These are phyloP conservation scores for Hemisphaericaspora xylofermentans DNA, from an alignment of 1,139 yeast genomes.

Conservation along the genomic window DNA sequence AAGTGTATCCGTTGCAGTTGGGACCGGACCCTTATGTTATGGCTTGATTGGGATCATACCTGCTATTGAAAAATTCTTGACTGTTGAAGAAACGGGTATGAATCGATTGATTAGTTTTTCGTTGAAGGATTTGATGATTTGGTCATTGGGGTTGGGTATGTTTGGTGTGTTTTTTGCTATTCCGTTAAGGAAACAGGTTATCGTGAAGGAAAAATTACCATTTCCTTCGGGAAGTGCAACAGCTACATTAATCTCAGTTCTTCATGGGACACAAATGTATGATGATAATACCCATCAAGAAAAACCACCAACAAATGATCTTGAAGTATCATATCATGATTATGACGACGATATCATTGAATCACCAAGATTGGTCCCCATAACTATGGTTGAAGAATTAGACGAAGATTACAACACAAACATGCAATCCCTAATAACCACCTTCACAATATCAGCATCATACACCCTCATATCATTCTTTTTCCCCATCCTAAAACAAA, in stretches of 20 bases:
- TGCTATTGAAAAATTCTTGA: slow-evolving; percentile 86
- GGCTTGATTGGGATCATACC: slow-evolving; percentile 97
- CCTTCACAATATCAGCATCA: slow-evolving; percentile 67
- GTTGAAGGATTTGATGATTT: slow-evolving; percentile 57
- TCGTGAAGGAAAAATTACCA: slow-evolving; percentile 78
- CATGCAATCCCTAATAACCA: slow-evolving; percentile 52
- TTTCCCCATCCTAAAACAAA: slow-evolving; percentile 60
- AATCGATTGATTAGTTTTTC: slow-evolving; percentile 39
- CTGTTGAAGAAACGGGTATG: slow-evolving; percentile 73
- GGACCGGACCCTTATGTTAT: slow-evolving; percentile 94
- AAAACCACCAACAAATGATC: neutral
- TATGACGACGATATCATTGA: neutral
- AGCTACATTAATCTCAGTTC: slow-evolving; percentile 84
- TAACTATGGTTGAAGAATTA: slow-evolving; percentile 1
- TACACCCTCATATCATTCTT: slow-evolving; percentile 76
- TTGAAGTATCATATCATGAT: neutral
- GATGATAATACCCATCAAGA: slow-evolving; percentile 30
- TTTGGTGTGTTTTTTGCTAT: slow-evolving; percentile 96
- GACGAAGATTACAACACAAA: slow-evolving; percentile 47
- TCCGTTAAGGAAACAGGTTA: slow-evolving; percentile 80
- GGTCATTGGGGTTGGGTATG: slow-evolving; percentile 86
- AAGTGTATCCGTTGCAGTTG: slow-evolving; percentile 93
- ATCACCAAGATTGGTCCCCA: slow-evolving; percentile 1
- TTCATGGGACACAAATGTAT: slow-evolving; percentile 65
- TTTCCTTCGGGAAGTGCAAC: slow-evolving; percentile 98